phyloP scores from a whole-genome alignment of 148 eudicot species.

The Fallopia convolvulus region DNA sequence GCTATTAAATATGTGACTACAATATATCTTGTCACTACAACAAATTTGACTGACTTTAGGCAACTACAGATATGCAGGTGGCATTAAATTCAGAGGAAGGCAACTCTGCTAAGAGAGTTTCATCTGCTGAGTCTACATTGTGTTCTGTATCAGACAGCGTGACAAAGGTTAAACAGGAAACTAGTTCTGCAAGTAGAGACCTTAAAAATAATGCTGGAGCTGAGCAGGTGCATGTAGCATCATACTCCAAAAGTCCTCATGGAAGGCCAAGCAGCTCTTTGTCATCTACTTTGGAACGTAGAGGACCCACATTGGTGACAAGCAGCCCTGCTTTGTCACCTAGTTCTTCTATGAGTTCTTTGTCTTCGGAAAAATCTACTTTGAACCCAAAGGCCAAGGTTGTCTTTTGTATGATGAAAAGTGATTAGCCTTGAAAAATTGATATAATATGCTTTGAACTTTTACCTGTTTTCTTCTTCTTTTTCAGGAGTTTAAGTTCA shows the following conservation, averaged over 20 bases:
- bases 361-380: slow-evolving; percentile 76
- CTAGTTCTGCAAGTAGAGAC: slow-evolving; percentile 22
- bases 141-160: slow-evolving; percentile 18
- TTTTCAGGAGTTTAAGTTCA: neutral
- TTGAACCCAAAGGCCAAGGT: slow-evolving; percentile 96
- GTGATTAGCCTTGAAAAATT: neutral
- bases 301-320: slow-evolving; percentile 28
- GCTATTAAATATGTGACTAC: too few species aligned
- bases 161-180: slow-evolving; percentile 37
- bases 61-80: slow-evolving; percentile 23
- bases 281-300: slow-evolving; percentile 43
- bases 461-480: neutral
- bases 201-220: slow-evolving; percentile 25
- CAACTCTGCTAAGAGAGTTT: slow-evolving; percentile 30
- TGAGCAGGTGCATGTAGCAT: slow-evolving; percentile 25
- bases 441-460: neutral
- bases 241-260: slow-evolving; percentile 30
- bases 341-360: slow-evolving; percentile 73
- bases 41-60: slow-evolving; percentile 8
- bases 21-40: neutral
- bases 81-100: slow-evolving; percentile 23
- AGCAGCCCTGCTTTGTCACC: slow-evolving; percentile 56
- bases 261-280: slow-evolving; percentile 46
- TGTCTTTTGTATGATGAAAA: neutral
- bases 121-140: slow-evolving; percentile 32